Evolutionary conservation across 257 asterid species (phyloP), one percentile per base, ranked within the genome.

Genomic region (Oldenlandia corymbosa): DNA sequence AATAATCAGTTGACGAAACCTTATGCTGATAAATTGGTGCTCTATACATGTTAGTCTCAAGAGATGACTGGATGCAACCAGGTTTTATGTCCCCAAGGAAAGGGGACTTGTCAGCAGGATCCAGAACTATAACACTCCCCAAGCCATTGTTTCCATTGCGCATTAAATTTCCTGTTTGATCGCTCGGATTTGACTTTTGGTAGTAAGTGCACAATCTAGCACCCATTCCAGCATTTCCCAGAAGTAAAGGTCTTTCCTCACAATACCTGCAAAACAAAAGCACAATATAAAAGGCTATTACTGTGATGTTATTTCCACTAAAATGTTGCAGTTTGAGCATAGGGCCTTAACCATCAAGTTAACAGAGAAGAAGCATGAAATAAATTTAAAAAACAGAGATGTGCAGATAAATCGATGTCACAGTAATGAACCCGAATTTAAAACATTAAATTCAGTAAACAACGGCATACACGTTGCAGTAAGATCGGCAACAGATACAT

Each of bases 101-200:
- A 62, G 99, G 99, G 74, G 99, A 93, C 77, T 93, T 93, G 78
- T 93, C 99, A 75, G 99, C 80, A 68, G 96, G 94, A 81, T 90
- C 95, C 73, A 93, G 95, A 77, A 60, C 62, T 37, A 81, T 76
- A 65, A 93, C 84, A 80, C 81, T 85, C 58, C 99, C 99, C 84
- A 90, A 85, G 69, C 86, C 86, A 50, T 76, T 81, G 71, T 84
- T 84, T 68, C 78, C 95, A 76, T 78, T 89, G 43, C 94, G 87
- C 84, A 90, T 77, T 58, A 74, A 68, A 72, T 66, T 82, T 10
- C 95, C 97, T 47, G 65, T 77, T 71, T 87, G 92, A 80, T 87
- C 99, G 64, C 85, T 82, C 26, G 94, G 87, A 17, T 78, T 61
- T 21, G 84, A 78, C 78, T 93, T 93, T 71, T 93, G 97, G 78